phyloP scores from a whole-genome alignment of 306 rosid species.

The Betula pendula region DNA sequence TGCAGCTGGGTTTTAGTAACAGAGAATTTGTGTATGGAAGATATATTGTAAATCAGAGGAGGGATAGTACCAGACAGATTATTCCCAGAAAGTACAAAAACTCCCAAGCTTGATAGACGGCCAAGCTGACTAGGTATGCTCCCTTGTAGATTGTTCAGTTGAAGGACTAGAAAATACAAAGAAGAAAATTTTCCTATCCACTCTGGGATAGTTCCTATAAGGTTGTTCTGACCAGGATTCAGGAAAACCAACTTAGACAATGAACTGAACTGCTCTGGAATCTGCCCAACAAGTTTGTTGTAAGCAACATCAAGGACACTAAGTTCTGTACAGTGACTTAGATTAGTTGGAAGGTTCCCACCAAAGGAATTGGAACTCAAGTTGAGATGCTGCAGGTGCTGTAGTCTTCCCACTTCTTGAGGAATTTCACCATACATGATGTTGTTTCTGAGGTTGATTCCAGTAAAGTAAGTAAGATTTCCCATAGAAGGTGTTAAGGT shows the following conservation, averaged over 20 bases:
- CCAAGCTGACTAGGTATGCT: slow-evolving; percentile 39
- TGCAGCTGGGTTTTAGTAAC: slow-evolving; percentile 38
- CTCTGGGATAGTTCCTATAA: slow-evolving; percentile 43
- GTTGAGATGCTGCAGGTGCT: slow-evolving; percentile 27
- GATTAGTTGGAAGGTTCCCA: slow-evolving; percentile 46
- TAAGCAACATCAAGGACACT: neutral
- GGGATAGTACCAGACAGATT: slow-evolving; percentile 38
- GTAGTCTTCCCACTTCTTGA: slow-evolving; percentile 36
- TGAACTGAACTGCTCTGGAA: slow-evolving; percentile 23
- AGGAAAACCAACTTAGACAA: slow-evolving; percentile 20
- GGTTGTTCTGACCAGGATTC: slow-evolving; percentile 23
- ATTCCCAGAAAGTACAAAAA: slow-evolving; percentile 24
- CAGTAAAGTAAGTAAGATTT: slow-evolving; percentile 41
- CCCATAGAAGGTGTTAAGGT: slow-evolving; percentile 41
- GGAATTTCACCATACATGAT: slow-evolving; percentile 40
- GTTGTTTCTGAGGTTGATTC: slow-evolving; percentile 21
- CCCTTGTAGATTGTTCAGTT: slow-evolving; percentile 37
- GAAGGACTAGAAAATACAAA: slow-evolving; percentile 19
- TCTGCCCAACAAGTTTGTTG: slow-evolving; percentile 21
- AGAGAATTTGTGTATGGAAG: slow-evolving; percentile 33
- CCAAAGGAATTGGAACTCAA: slow-evolving; percentile 29
- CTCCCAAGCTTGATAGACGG: slow-evolving; percentile 26
- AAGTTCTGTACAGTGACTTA: slow-evolving; percentile 32
- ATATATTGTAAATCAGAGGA: slow-evolving; percentile 40
- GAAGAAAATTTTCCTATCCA: slow-evolving; percentile 59